Evolutionary conservation across 2,329 filamentous ascomycete genomes (phyloP), one percentile per base, ranked within the genome.

Genomic region (Hypocrella siamensis): DNA sequence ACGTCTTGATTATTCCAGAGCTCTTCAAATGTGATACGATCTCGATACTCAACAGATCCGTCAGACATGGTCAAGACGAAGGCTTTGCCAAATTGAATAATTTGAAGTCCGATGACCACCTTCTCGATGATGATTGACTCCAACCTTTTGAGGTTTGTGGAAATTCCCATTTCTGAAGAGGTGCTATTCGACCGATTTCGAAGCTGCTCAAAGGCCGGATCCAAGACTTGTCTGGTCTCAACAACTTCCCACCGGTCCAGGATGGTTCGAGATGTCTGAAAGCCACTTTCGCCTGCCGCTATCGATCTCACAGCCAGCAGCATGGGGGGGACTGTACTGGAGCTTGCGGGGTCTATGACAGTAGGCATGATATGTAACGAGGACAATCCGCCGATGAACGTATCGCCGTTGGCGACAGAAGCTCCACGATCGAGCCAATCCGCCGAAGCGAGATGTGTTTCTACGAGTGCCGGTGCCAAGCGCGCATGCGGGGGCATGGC

Each of bases 231-330:
- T n/a, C 67, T 56, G 30, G 71, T 65, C 19, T 80, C 73, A 8
- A 88, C 51, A 11, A 93, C 58, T 42, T 90, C 78, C 88, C 88
- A 96, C 38, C 79, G 70, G 39, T 84, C 76, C 38, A 96, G 64
- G 26, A 86, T 69, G 42, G 77, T 93, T 42, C 79, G 73, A 0
- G 71, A 60, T 19, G 75, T 71, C 40, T 76, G 72, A 26, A 69
- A 75, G 19, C 75, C 40, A 59, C 63, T 34, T 61, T 58, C 39
- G 55, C 54, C 33, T 64, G 66, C 32, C 67, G 53, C 45, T 67
- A 68, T 47, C 8, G 79, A 79, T 37, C 84, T 83, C 19, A 86
- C 67, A 1, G 79, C 76, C 21, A 93, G 51, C 15, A 94, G 63
- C 24, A 77, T 70, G 1, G 75, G 71, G 22, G 68, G 60, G 32